Percentiles rank a stretch among this genome's conserved stretches.
phyloP scores from a whole-genome alignment of 768 basidiomycete species.

The Agrocybe praecox region DNA sequence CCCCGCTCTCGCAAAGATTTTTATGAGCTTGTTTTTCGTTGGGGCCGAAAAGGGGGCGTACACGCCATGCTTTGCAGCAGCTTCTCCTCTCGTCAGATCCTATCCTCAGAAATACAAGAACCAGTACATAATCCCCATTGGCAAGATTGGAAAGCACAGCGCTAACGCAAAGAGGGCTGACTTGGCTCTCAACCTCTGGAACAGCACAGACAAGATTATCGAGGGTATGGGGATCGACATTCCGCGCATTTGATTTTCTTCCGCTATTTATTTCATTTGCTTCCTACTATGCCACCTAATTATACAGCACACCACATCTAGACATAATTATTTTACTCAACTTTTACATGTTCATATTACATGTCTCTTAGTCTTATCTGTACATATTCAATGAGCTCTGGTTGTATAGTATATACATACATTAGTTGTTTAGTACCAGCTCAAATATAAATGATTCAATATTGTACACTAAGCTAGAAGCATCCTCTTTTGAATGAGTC shows the following conservation, averaged over 20 bases:
- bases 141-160: slow-evolving; percentile 27
- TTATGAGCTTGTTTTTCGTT: slow-evolving; percentile 20
- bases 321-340: too few species aligned
- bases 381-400: background rate
- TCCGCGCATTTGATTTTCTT: background rate
- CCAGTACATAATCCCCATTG: slow-evolving; percentile 37
- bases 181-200: slow-evolving; percentile 40
- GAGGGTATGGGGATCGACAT: background rate
- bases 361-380: background rate
- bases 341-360: background rate
- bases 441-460: background rate
- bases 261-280: background rate
- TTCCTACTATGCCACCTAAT: background rate
- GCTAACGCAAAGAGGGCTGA: slow-evolving; percentile 30
- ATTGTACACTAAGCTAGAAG: background rate
- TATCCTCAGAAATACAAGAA: slow-evolving; percentile 38
- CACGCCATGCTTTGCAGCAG: slow-evolving; percentile 40
- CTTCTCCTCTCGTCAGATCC: slow-evolving; percentile 32
- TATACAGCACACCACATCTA: too few species aligned
- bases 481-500: too few species aligned
- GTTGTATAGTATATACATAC: background rate
- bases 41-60: slow-evolving; percentile 35
- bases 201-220: slow-evolving; percentile 30
- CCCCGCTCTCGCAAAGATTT: background rate
- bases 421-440: background rate